Conservation (phyloP, 2,329 filamentous ascomycete genomes). For the Hansfordia pulvinata region DNA sequence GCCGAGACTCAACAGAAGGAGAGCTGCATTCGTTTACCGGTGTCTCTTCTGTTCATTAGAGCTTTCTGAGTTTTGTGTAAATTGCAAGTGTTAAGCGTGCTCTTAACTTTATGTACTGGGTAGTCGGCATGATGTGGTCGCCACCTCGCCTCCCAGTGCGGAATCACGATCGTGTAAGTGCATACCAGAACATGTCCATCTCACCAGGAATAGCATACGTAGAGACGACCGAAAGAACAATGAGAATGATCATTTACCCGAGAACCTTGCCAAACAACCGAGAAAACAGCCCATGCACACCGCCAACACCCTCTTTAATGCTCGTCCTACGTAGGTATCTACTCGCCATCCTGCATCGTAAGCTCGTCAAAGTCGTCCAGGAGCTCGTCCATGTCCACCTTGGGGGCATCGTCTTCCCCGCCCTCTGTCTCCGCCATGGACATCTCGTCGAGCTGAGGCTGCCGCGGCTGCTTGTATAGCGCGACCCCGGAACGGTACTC, state of each 20-base stretch:
- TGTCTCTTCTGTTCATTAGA: too few species aligned
- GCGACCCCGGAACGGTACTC: slow-evolving; percentile 76
- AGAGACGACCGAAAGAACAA: too few species aligned
- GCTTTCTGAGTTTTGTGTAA: too few species aligned
- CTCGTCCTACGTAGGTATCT: not conserved
- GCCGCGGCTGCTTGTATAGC: slow-evolving; percentile 61
- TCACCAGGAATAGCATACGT: too few species aligned
- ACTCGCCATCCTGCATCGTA: slow-evolving; percentile 46
- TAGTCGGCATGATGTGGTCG: too few species aligned
- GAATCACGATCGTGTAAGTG: too few species aligned
- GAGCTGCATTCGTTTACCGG: too few species aligned
- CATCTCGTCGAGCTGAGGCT: slow-evolving; percentile 47
- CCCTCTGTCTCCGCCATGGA: slow-evolving; percentile 51
- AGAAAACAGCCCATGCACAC: not conserved
- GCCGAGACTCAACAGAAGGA: too few species aligned
- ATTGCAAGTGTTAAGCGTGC: too few species aligned
- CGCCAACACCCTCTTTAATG: not conserved
- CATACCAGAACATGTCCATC: not conserved
- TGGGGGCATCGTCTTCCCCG: slow-evolving; percentile 52
- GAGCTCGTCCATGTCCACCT: slow-evolving; percentile 67
- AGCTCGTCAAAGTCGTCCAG: slow-evolving; percentile 91
- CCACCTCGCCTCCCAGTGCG: too few species aligned
- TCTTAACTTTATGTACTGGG: too few species aligned
- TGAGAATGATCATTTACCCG: not conserved
- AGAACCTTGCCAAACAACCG: not conserved